Percentiles rank a stretch among this genome's conserved stretches.
phyloP scores from a whole-genome alignment of 371 early-diverging fungal genomes.

The Lichtheimia hyalospora region DNA sequence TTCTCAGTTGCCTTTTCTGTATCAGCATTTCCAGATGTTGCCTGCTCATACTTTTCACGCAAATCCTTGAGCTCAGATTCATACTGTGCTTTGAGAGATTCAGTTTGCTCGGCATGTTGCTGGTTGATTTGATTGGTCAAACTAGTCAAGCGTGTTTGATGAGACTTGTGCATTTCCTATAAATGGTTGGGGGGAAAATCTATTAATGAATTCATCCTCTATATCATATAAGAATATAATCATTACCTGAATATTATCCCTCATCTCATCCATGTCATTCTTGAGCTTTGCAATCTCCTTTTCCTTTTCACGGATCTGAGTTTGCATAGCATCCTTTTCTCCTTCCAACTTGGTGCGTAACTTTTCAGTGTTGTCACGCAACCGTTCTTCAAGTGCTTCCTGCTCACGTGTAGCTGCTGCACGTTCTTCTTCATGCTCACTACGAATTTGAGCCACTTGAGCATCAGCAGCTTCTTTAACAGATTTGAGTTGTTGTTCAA shows the following conservation, averaged over 20 bases:
- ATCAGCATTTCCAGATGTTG: constrained; percentile 5
- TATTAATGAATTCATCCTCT: no score
- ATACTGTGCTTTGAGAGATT: constrained; percentile 16
- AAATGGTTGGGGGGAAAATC: no score
- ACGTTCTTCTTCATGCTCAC: constrained; percentile 16
- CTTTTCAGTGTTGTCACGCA: constrained; percentile 19
- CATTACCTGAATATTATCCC: constrained; percentile 21
- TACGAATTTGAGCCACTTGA: not conserved
- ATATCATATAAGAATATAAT: not conserved
- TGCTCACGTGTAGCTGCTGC: constrained; percentile 7
- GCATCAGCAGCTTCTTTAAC: constrained; percentile 6
- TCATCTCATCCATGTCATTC: constrained; percentile 24
- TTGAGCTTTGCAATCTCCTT: constrained; percentile 20
- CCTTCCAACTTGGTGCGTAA: constrained; percentile 25
- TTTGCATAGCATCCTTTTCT: constrained; percentile 18
- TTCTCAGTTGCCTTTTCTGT: constrained; percentile 9
- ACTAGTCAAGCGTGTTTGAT: constrained; percentile 24
- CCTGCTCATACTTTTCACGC: constrained; percentile 2
- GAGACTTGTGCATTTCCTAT: constrained; percentile 29
- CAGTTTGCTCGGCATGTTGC: constrained; percentile 23
- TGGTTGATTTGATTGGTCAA: constrained; percentile 24
- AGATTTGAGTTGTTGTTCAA: constrained; percentile 3
- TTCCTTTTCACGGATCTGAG: constrained; percentile 18
- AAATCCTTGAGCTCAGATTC: constrained; percentile 18
- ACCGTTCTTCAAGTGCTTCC: constrained; percentile 11